A percentile compares a stretch with the other conserved stretches of the same genome.
Evolutionary conservation across 2,329 filamentous ascomycete species (phyloP).

Genomic region (Beauveria pseudobassiana): DNA sequence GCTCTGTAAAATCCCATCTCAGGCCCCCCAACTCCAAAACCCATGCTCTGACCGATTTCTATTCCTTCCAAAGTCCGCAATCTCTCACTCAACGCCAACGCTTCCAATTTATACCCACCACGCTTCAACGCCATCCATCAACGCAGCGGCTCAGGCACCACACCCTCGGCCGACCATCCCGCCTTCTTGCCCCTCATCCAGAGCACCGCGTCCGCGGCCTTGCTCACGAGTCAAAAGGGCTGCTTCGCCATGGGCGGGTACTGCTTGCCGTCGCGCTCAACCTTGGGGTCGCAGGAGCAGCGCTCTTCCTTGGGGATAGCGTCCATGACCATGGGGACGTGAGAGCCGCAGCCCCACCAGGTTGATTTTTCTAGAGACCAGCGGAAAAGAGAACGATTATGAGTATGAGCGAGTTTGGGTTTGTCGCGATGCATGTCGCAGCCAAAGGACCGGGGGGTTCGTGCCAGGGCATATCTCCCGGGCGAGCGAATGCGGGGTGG

Average conservation of each 20-base stretch:
- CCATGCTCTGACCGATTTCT: background rate
- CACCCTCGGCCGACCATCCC: constrained; percentile 22
- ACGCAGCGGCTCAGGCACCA: constrained; percentile 22
- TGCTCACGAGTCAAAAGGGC: constrained; percentile 30
- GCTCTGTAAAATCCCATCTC: too few species aligned
- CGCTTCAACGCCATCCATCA: background rate
- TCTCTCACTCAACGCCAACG: background rate
- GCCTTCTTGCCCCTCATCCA: constrained; percentile 23
- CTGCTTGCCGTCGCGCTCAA: constrained; percentile 51
- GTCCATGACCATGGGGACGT: constrained; percentile 57
- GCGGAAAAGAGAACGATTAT: background rate
- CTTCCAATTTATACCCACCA: background rate
- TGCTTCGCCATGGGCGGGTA: constrained; percentile 57
- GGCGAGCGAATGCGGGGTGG: background rate
- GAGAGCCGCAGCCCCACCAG: constrained; percentile 59
- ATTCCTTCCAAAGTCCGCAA: background rate
- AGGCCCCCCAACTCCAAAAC: background rate
- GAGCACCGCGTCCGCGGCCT: constrained; percentile 22
- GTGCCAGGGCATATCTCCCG: too few species aligned
- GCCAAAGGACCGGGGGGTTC: too few species aligned
- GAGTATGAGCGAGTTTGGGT: background rate
- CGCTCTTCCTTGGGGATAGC: constrained; percentile 48
- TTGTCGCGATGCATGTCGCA: background rate
- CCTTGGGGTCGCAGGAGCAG: constrained; percentile 58
- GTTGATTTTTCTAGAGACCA: constrained; percentile 44